Base-by-base conservation (phyloP, 164 flowering plant genomes). In the Warburgia ugandensis region DNA sequence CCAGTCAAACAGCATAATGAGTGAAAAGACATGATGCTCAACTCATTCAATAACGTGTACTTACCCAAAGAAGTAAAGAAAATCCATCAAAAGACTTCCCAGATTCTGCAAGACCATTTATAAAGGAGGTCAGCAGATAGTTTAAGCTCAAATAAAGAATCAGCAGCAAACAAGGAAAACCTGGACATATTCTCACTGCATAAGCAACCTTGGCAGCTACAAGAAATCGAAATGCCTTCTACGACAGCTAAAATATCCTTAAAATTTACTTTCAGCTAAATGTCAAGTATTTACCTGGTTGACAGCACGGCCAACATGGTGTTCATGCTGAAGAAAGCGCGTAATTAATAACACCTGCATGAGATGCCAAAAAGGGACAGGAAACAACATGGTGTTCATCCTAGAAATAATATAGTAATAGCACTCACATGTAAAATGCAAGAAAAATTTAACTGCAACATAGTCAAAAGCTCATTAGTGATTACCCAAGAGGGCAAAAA, bases 51-150 rank as follows among this genome's bases (percentile, higher is more conserved):
- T 13, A 52, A 23, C 22, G 35, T 28, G 27, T 22, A 65, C 91
- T 77, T 66, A 90, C 97, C 97, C 97, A 68, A 84, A 91, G 63
- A 91, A 91, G 64, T 91, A 87, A 38, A 91, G 81, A 71, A 91
- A 91, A 69, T 91, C 95, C 92, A 91, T 87, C 59, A 91, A 63
- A 52, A 87, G 87, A 72, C 86, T 74, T 52, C 97, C 97, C 60
- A 72, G 73, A 50, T 77, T 91, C 97, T 86, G 74, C 77, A 73
- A 63, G 23, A 56, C 13, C n/a, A 61, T 30, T n/a, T 35, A 26
- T 22, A 37, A 11, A 13, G 11, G 2, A 48, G 27, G 47, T 14
- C 37, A 29, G 8, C 22, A 47, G 29, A 6, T 31, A 38, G 12
- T 39, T 36, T 12, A 31, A 25, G 28, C 5, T 11, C 30, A 41